These are phyloP conservation scores for Chlamydomonas sp. DNA, from an alignment of 139 green algal genomes.

Conservation along the genomic window DNA sequence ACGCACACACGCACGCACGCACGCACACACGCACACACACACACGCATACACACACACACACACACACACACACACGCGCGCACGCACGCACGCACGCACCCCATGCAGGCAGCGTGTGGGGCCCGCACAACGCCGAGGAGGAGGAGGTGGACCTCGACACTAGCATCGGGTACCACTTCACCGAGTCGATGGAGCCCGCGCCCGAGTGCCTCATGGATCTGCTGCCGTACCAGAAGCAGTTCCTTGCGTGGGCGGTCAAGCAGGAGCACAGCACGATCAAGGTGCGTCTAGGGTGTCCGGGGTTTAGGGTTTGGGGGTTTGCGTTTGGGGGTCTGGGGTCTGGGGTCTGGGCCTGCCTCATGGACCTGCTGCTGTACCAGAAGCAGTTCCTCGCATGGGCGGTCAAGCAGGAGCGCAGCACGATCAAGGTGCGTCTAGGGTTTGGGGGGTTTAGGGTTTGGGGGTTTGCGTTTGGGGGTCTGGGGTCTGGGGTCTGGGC, in stretches of 20 bases:
- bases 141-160: conserved; percentile 10
- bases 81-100: too few relatives aligned
- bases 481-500: too few relatives aligned
- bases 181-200: conserved; percentile 49
- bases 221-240: conserved; percentile 91
- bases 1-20: too few relatives aligned
- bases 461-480: too few relatives aligned
- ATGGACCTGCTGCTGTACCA: conserved; percentile 90
- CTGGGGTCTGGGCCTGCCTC: too few relatives aligned
- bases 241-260: conserved; percentile 75
- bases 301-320: too few relatives aligned
- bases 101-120: conserved; percentile 6
- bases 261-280: conserved; percentile 76
- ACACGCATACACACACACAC: too few relatives aligned
- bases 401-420: conserved; percentile 73
- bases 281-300: conserved; percentile 27
- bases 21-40: too few relatives aligned
- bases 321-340: too few relatives aligned
- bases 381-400: conserved; percentile 82
- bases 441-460: too few relatives aligned
- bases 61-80: too few relatives aligned
- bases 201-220: conserved; percentile 66
- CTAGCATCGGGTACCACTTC: conserved; percentile 4
- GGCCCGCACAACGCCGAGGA: not conserved
- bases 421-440: too few relatives aligned